Evolutionary conservation across 2,329 filamentous ascomycete species (phyloP), one percentile per base, ranked within the genome.

Genomic region (Aspergillus uvarum): DNA sequence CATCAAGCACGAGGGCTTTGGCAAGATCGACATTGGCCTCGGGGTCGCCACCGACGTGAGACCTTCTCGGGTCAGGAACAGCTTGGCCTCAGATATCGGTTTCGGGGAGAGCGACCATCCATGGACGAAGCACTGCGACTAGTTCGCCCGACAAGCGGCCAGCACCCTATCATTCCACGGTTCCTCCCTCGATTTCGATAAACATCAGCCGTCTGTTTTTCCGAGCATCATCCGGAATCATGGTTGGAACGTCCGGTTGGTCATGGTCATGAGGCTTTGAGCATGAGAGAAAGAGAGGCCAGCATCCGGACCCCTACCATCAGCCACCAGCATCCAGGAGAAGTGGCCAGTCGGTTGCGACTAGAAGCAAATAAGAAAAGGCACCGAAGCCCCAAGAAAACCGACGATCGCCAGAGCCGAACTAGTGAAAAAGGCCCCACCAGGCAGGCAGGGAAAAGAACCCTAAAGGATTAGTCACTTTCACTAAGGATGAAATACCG

Each of bases 351-450:
- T 21, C 32, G n/a, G 16, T n/a, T 44, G 38, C 38, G 38, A 44
- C 38, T 44, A 48, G 53, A 19, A 55, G 38, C 42, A 55, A 35
- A 31, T 21, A 55, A 29, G 53, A 47, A 55, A 32, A 55, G 53
- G 53, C 53, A 55, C 24, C 53, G 53, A 55, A 55, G 53, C 53
- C 53, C 53, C 42, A 55, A 48, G 53, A 55, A 55, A 55, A n/a
- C 22, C 53, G 19, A 55, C 53, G 53, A 55, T 55, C 53, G 29
- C 53, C 53, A 55, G 53, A 21, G 3, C 53, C 42, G 44, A 47
- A 55, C 53, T 55, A 54, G 47, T 29, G 38, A 54, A 54, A 21
- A 22, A n/a, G 53, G 11, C 44, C 53, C 53, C 42, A 47, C 42
- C 53, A 32, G 16, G 24, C 19, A 44, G 38, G 38, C 38, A 44